Evolutionary conservation across 139 green algal genomes (phyloP), one percentile per base, ranked within the genome.

Genomic region (Yamagishiella unicocca): DNA sequence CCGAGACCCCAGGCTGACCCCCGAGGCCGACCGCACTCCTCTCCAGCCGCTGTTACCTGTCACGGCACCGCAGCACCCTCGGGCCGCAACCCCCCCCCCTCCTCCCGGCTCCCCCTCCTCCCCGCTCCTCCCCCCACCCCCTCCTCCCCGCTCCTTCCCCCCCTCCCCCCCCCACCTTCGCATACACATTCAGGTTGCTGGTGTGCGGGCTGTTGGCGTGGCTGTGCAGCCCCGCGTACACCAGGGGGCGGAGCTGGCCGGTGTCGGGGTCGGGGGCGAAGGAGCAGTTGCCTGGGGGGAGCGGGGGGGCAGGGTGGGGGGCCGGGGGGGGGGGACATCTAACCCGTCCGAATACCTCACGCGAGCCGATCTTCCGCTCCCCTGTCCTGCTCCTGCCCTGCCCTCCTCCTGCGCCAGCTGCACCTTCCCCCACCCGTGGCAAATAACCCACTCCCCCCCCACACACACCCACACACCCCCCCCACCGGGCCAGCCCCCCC

Each of bases 151-250:
- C 70, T 54, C 31, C 50, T 62, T 22, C 33, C 17, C 19, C 79
- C 0, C 68, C 8, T 1, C 70, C 7, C 43, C 2, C 29, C 12
- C 79, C 0, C 42, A 67, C 80, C 80, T 86, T 86, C 2, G 80
- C 80, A 33, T 86, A 86, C 31, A 86, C 80, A 25, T 86, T 77
- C 9, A 86, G 80, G 43, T 43, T 38, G 43, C 55, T 76, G 31
- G 43, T 54, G 64, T 66, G 31, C 31, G 80, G 80, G 31, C 43
- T 68, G 61, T 86, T 86, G 33, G 80, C 80, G 61, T 86, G 80
- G 55, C 38, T 66, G 80, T 86, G 80, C 62, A 86, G 66, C 9
- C 80, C 80, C 2, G 64, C 37, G 33, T 78, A 78, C 43, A 86
- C 80, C 21, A 27, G 80, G 22, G 80, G 80, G 6, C 80, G 80